These are phyloP conservation scores for Hemileccinum rubropunctum DNA, from an alignment of 768 basidiomycete species.

Conservation along the genomic window DNA sequence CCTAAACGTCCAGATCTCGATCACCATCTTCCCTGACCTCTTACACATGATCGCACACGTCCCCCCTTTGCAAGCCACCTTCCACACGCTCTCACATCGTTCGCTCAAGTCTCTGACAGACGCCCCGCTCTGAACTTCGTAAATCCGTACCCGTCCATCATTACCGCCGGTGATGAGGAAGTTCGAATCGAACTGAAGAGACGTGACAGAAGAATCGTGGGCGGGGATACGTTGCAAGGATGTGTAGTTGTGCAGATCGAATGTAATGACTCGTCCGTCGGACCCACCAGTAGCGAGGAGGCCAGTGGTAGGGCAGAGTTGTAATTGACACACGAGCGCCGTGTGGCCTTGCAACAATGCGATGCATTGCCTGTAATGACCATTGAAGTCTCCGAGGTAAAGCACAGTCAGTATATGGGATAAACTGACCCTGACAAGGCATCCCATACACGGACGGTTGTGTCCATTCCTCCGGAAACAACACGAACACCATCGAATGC, in stretches of 20 bases:
- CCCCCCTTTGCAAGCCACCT: constrained; percentile 71
- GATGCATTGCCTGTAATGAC: constrained; percentile 57
- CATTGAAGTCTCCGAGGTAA: background rate
- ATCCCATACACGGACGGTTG: constrained; percentile 91
- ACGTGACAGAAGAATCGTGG: constrained; percentile 85
- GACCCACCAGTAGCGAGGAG: constrained; percentile 82
- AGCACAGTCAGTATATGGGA: background rate
- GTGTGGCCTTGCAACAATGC: constrained; percentile 91
- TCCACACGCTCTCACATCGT: constrained; percentile 83
- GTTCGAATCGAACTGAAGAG: constrained; percentile 80
- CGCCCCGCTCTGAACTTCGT: constrained; percentile 58
- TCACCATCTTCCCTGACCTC: constrained; percentile 75
- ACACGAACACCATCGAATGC: constrained; percentile 84
- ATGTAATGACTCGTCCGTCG: constrained; percentile 82
- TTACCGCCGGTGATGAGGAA: constrained; percentile 85
- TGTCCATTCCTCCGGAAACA: constrained; percentile 88
- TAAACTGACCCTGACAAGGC: constrained; percentile 72
- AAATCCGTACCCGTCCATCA: constrained; percentile 79
- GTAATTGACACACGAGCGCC: constrained; percentile 87
- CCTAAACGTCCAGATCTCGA: constrained; percentile 83
- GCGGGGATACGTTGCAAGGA: constrained; percentile 72
- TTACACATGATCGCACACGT: constrained; percentile 80
- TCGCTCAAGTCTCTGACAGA: constrained; percentile 77
- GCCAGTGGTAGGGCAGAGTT: constrained; percentile 55
- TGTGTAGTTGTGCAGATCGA: constrained; percentile 46